Evolutionary conservation across 441 rosid species (phyloP).

Genomic region (Brassica balearica): DNA sequence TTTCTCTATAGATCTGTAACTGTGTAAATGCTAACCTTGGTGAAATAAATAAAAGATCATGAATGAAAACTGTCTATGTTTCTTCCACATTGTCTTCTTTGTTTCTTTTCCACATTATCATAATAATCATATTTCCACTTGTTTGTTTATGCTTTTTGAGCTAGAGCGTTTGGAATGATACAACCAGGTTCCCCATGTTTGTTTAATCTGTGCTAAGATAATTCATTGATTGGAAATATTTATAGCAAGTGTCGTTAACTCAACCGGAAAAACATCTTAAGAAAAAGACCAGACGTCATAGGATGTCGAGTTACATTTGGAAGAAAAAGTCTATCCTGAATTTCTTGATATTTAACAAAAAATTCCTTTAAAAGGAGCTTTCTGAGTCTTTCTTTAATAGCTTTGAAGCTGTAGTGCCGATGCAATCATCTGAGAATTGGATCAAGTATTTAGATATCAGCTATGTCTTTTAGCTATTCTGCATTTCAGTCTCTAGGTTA

Average conservation of each 20-base stretch:
- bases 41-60: not conserved
- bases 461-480: not conserved
- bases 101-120: not conserved
- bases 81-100: not conserved
- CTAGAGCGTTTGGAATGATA: too few species aligned
- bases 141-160: too few species aligned
- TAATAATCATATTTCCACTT: too few species aligned
- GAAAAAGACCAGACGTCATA: not conserved
- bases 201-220: too few species aligned
- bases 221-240: too few species aligned
- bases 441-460: not conserved
- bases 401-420: not conserved
- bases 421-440: not conserved
- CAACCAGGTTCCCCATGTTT: too few species aligned
- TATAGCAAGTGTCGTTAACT: not conserved
- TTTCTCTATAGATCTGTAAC: slow-evolving; percentile 10
- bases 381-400: not conserved
- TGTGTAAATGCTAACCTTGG: not conserved
- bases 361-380: not conserved
- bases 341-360: not conserved
- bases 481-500: not conserved
- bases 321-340: too few species aligned
- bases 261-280: not conserved
- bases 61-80: slow-evolving; percentile 21
- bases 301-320: not conserved